Conservation (phyloP, 345 rosid species). For the Sonneratia caseolaris region DNA sequence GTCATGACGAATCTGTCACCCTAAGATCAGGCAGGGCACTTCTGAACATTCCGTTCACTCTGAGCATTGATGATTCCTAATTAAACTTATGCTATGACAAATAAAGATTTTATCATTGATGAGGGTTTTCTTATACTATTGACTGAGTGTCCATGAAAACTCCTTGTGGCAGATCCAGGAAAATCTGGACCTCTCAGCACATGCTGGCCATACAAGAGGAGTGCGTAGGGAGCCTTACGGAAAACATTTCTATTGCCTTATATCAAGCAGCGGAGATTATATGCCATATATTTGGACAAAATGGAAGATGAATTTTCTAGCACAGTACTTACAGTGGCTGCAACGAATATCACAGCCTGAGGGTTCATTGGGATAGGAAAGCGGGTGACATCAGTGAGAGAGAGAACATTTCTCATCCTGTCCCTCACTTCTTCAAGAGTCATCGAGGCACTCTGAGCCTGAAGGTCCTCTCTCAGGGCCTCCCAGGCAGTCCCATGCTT, state of each 20-base stretch:
- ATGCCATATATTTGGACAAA: not conserved
- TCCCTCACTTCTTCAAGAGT: slow-evolving; percentile 92
- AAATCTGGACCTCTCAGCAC: not conserved
- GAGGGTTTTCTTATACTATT: not conserved
- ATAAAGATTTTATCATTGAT: not conserved
- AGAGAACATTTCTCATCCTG: slow-evolving; percentile 80
- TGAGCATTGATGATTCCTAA: not conserved
- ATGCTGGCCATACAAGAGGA: not conserved
- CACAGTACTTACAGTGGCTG: slow-evolving; percentile 83
- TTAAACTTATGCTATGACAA: not conserved
- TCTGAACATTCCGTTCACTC: not conserved
- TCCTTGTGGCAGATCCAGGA: too few relatives aligned
- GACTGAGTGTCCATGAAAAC: not conserved
- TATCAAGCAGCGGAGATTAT: not conserved
- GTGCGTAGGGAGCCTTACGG: not conserved
- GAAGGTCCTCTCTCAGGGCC: slow-evolving; percentile 88
- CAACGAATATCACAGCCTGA: slow-evolving; percentile 74
- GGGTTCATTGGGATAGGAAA: slow-evolving; percentile 89
- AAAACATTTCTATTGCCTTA: not conserved
- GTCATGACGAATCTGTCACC: not conserved
- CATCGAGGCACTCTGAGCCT: slow-evolving; percentile 51
- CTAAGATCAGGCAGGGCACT: not conserved
- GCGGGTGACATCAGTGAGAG: slow-evolving; percentile 98
- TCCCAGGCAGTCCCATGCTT: slow-evolving; percentile 98
- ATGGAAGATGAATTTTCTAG: slow-evolving; percentile 1